A percentile compares a stretch with the other conserved stretches of the same genome.
These are phyloP conservation scores for Moricandia moricandioides DNA, from an alignment of 345 rosid species.

Conservation along the genomic window DNA sequence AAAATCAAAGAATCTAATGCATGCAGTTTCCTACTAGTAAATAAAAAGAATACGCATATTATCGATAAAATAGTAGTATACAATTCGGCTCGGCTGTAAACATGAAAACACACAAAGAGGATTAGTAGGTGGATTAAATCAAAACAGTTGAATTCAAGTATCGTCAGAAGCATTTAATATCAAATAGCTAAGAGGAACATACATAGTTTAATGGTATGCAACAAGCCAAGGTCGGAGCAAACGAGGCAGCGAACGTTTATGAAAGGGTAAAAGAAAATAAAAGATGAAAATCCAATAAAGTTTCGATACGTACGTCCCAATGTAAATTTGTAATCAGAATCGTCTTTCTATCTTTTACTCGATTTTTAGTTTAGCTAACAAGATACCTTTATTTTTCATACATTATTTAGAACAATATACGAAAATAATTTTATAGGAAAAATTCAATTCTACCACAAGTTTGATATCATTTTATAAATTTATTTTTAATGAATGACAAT, in stretches of 20 bases:
- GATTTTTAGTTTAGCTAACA: neutral
- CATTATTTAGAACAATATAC: neutral
- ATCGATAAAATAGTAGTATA: neutral
- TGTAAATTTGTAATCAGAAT: neutral
- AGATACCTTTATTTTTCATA: neutral
- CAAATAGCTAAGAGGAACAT: neutral
- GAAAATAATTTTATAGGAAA: neutral
- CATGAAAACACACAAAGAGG: neutral
- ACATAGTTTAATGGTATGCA: neutral
- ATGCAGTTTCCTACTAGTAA: neutral
- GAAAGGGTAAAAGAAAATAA: neutral
- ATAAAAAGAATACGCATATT: neutral
- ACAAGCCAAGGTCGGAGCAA: constrained; percentile 13
- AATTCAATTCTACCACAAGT: too few relatives aligned
- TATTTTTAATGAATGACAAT: too few relatives aligned
- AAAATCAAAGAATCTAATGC: neutral
- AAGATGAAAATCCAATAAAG: neutral
- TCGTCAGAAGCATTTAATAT: neutral
- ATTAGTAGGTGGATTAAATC: neutral
- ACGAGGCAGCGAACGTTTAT: constrained; percentile 11
- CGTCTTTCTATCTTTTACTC: neutral
- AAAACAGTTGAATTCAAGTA: constrained; percentile 11
- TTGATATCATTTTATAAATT: too few relatives aligned
- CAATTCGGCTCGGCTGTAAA: neutral
- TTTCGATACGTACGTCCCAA: neutral